phyloP scores from a whole-genome alignment of 1,284 basidiomycete species.

The Cryptococcus sp. region DNA sequence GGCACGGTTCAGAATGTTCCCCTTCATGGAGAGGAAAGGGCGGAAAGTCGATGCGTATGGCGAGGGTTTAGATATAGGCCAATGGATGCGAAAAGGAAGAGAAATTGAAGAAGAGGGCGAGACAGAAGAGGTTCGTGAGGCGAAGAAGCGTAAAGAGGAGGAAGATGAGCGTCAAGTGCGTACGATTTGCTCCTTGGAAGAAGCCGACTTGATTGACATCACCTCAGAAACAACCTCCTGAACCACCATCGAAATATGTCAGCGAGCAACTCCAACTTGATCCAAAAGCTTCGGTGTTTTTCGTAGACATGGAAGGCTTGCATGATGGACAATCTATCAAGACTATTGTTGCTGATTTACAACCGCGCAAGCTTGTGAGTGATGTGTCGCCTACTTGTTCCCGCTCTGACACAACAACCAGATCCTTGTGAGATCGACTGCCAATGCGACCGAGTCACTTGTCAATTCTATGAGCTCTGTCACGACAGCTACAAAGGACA shows the following conservation, averaged over 20 bases:
- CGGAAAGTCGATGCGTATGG: slow-evolving; percentile 93
- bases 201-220: not conserved
- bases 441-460: slow-evolving; percentile 67
- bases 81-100: slow-evolving; percentile 87
- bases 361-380: slow-evolving; percentile 87
- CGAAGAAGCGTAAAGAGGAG: slow-evolving; percentile 65
- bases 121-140: slow-evolving; percentile 74
- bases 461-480: slow-evolving; percentile 78
- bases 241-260: slow-evolving; percentile 90
- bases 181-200: slow-evolving; percentile 4
- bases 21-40: slow-evolving; percentile 88
- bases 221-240: slow-evolving; percentile 66
- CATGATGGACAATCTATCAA: slow-evolving; percentile 96
- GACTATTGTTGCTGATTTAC: slow-evolving; percentile 93
- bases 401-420: slow-evolving; percentile 47
- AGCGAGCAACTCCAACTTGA: slow-evolving; percentile 72
- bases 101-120: slow-evolving; percentile 84
- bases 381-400: not conserved
- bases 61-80: slow-evolving; percentile 88
- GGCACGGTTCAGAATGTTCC: slow-evolving; percentile 89
- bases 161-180: slow-evolving; percentile 79
- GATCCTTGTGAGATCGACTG: slow-evolving; percentile 82
- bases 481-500: slow-evolving; percentile 84
- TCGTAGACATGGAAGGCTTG: slow-evolving; percentile 92
- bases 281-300: slow-evolving; percentile 79